A percentile compares a stretch with the other conserved stretches of the same genome.
phyloP scores from a whole-genome alignment of 2,329 filamentous ascomycete genomes.

The Cercospora sesami region DNA sequence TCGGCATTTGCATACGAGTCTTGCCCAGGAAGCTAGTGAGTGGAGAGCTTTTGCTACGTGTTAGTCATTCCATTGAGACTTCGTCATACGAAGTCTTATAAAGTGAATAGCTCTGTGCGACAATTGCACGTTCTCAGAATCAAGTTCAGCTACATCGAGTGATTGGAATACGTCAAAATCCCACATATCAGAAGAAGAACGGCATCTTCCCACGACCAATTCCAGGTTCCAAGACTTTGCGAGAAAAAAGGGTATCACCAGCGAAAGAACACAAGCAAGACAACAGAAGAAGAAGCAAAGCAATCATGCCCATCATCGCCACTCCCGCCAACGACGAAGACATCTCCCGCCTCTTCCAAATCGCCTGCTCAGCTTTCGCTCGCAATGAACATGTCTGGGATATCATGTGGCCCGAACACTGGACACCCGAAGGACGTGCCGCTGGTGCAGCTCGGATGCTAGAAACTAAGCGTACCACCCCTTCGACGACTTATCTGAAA shows the following conservation, averaged over 20 bases:
- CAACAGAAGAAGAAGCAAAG: no score
- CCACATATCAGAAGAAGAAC: no score
- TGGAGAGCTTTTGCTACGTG: background rate
- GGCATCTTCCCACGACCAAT: no score
- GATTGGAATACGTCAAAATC: no score
- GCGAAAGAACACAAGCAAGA: no score
- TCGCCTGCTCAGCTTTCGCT: constrained; percentile 33
- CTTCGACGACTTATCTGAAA: constrained; percentile 33
- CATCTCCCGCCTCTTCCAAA: constrained; percentile 36
- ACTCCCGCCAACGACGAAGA: constrained; percentile 33
- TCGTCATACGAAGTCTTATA: background rate
- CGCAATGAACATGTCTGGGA: constrained; percentile 35
- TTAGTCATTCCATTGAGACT: background rate
- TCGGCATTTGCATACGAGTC: background rate
- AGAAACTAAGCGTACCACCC: constrained; percentile 25
- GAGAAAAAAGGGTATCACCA: no score
- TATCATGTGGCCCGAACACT: constrained; percentile 32
- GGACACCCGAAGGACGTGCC: constrained; percentile 29
- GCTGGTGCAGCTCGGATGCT: constrained; percentile 31
- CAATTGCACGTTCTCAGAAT: background rate
- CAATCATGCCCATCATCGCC: constrained; percentile 10
- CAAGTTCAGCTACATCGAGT: background rate
- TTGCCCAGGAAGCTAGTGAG: background rate
- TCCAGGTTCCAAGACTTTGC: no score
- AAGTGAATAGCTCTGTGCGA: background rate